phyloP scores from a whole-genome alignment of 169 alveolate species.

The Babesia bovis region DNA sequence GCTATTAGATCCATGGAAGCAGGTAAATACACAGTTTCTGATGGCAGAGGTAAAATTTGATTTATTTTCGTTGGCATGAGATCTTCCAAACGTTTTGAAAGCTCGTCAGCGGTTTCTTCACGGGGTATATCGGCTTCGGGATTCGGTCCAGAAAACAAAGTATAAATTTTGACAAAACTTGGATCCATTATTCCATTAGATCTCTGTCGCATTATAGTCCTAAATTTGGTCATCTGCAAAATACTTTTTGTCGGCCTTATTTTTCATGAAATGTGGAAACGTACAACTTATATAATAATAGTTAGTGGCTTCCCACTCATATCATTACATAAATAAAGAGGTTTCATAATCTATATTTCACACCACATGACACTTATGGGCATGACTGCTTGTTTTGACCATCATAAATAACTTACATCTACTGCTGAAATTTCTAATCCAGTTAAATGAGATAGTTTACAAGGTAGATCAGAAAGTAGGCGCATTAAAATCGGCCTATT shows the following conservation, averaged over 20 bases:
- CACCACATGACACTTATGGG: no score
- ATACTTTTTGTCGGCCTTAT: not conserved
- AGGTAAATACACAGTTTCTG: no score
- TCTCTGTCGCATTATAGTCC: no score
- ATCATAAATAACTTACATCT: not conserved
- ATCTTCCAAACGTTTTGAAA: slow-evolving; percentile 5
- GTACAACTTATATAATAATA: no score
- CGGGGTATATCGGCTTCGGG: not conserved
- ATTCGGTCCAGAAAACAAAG: not conserved
- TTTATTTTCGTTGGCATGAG: not conserved
- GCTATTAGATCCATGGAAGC: no score
- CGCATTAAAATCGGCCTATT: not conserved
- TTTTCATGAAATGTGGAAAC: no score
- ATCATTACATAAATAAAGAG: no score
- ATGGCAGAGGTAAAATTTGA: not conserved
- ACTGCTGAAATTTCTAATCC: slow-evolving; percentile 10
- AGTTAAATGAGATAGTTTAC: not conserved
- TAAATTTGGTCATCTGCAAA: slow-evolving; percentile 11
- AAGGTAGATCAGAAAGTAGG: not conserved
- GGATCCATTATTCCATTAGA: slow-evolving; percentile 11
- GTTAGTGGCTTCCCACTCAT: no score
- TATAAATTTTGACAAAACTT: not conserved
- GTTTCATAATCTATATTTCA: no score
- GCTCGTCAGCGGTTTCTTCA: slow-evolving; percentile 5
- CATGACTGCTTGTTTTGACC: no score